These are phyloP conservation scores for Phaseolus coccineus DNA, from an alignment of 331 rosid genomes.

Conservation along the genomic window DNA sequence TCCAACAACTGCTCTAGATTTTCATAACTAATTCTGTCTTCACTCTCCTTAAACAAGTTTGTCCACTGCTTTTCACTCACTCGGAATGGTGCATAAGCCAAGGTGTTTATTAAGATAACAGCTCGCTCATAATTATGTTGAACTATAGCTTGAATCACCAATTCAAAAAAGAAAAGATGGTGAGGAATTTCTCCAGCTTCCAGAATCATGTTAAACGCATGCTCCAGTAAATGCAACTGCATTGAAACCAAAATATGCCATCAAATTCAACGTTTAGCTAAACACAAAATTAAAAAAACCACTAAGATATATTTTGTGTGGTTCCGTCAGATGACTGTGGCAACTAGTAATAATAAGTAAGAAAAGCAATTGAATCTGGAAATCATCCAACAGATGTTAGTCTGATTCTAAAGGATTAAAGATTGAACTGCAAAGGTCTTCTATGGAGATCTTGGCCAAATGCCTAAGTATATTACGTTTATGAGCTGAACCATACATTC, in stretches of 20 bases:
- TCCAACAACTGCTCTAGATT: slow-evolving; percentile 57
- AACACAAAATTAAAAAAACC: slow-evolving; percentile 6
- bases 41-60: slow-evolving; percentile 59
- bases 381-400: slow-evolving; percentile 12
- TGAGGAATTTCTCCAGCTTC: slow-evolving; percentile 85
- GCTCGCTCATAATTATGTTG: slow-evolving; percentile 66
- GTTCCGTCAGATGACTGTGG: slow-evolving; percentile 28
- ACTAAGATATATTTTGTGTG: background rate
- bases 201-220: slow-evolving; percentile 78
- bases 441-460: slow-evolving; percentile 14
- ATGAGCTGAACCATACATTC: slow-evolving; percentile 7
- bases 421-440: slow-evolving; percentile 12
- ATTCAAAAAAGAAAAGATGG: slow-evolving; percentile 63
- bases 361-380: slow-evolving; percentile 28
- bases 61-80: slow-evolving; percentile 82
- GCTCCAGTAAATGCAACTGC: slow-evolving; percentile 87
- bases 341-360: slow-evolving; percentile 1
- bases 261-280: slow-evolving; percentile 39
- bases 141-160: slow-evolving; percentile 68
- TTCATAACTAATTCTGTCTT: slow-evolving; percentile 57
- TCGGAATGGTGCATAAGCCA: slow-evolving; percentile 86
- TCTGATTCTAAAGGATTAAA: slow-evolving; percentile 20
- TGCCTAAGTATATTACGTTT: slow-evolving; percentile 6
- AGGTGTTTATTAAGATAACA: slow-evolving; percentile 60
- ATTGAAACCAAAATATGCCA: slow-evolving; percentile 43